These are phyloP conservation scores for Neurospora sp. DNA, from an alignment of 495 filamentous ascomycete genomes.

Conservation along the genomic window DNA sequence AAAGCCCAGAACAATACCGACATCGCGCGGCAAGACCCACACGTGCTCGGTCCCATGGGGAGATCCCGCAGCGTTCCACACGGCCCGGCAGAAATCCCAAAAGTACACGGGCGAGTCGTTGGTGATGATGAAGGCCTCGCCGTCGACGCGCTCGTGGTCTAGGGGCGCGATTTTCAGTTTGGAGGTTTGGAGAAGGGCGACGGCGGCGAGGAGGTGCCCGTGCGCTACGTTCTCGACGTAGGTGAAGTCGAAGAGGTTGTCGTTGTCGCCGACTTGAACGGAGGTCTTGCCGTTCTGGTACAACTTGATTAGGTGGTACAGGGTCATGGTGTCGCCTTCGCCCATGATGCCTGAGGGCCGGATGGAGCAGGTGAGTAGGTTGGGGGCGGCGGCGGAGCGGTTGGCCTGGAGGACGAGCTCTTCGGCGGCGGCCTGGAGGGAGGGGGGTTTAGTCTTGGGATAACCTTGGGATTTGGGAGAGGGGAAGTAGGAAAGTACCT, in stretches of 20 bases:
- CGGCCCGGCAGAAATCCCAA: conserved; percentile 79
- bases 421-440: conserved; percentile 72
- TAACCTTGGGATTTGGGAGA: too few species aligned
- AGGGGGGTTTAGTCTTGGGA: conserved; percentile 1
- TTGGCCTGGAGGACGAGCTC: conserved; percentile 76
- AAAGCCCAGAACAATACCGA: conserved; percentile 56
- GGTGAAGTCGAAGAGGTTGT: conserved; percentile 81
- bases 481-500: conserved; percentile 37
- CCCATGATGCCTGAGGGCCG: conserved; percentile 88
- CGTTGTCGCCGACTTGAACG: conserved; percentile 80
- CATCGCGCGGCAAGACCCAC: conserved; percentile 54
- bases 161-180: conserved; percentile 48
- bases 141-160: conserved; percentile 74
- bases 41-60: conserved; percentile 54
- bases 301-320: conserved; percentile 54
- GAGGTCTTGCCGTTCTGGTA: conserved; percentile 54
- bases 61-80: conserved; percentile 68
- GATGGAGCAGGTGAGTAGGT: conserved; percentile 67
- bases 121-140: conserved; percentile 91
- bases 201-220: conserved; percentile 61
- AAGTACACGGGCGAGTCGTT: conserved; percentile 90
- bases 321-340: conserved; percentile 66
- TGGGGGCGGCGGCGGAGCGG: conserved; percentile 46
- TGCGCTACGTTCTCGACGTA: conserved; percentile 72
- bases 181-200: conserved; percentile 56